These are phyloP conservation scores for Globisporangium nodosum DNA, from an alignment of 352 stramenopile genomes.

Conservation along the genomic window DNA sequence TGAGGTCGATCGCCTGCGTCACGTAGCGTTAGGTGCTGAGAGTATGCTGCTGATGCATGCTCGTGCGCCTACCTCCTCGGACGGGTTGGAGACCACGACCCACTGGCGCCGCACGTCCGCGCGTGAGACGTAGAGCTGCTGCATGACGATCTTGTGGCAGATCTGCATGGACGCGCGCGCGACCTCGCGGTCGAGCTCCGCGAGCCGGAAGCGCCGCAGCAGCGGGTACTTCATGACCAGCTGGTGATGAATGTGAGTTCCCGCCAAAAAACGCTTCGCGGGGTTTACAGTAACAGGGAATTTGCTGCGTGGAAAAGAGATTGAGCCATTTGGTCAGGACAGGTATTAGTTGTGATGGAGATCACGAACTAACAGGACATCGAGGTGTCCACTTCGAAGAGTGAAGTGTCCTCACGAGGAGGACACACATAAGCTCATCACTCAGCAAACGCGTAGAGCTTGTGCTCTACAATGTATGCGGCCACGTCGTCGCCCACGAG, in stretches of 20 bases:
- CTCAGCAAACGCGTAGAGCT: slow-evolving; percentile 65
- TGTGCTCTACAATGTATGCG: slow-evolving; percentile 70
- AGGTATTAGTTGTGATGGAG: neutral
- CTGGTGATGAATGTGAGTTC: neutral
- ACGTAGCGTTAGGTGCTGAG: no score
- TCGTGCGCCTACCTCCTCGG: slow-evolving; percentile 26
- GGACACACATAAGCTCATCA: neutral
- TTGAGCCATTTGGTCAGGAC: neutral
- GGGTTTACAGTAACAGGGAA: neutral
- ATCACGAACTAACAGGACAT: neutral
- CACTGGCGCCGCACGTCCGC: slow-evolving; percentile 67
- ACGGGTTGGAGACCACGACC: slow-evolving; percentile 81
- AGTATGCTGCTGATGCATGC: neutral
- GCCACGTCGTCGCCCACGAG: slow-evolving; percentile 49
- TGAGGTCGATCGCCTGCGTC: slow-evolving; percentile 50
- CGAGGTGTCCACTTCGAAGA: neutral
- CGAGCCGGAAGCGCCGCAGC: slow-evolving; percentile 56
- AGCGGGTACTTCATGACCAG: slow-evolving; percentile 55
- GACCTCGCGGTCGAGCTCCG: slow-evolving; percentile 57
- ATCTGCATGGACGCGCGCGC: slow-evolving; percentile 78
- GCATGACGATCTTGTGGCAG: slow-evolving; percentile 80
- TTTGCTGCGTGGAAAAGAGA: no score
- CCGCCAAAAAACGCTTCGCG: slow-evolving; percentile 3
- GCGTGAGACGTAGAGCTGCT: slow-evolving; percentile 83
- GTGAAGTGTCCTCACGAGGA: neutral